Percentiles rank a stretch among this genome's conserved stretches.
Conservation (phyloP, 345 rosid genomes). For the Rhizophora apiculata region DNA sequence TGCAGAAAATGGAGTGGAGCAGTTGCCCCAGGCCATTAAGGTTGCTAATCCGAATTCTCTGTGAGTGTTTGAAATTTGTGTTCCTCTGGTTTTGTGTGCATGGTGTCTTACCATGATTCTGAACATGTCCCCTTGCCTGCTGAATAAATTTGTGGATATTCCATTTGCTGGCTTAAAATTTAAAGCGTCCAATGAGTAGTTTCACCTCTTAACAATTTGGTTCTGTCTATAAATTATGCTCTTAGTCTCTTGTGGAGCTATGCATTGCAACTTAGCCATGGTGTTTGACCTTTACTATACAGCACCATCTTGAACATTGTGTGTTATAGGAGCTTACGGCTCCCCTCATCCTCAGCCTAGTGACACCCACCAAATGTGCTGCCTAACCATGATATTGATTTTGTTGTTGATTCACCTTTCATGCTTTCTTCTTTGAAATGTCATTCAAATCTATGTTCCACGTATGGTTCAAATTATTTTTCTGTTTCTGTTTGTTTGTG, state of each 20-base stretch:
- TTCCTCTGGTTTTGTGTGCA: neutral
- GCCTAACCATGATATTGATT: neutral
- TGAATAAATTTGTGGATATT: neutral
- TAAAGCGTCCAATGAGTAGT: too few relatives aligned
- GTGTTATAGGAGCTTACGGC: neutral
- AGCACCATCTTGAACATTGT: neutral
- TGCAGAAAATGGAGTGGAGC: slow-evolving; percentile 44
- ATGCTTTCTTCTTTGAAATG: neutral
- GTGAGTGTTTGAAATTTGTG: slow-evolving; percentile 14
- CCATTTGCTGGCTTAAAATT: too few relatives aligned
- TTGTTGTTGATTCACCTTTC: neutral
- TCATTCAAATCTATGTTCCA: slow-evolving; percentile 2
- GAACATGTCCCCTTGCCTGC: neutral
- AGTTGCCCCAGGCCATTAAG: slow-evolving; percentile 87
- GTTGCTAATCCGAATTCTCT: slow-evolving; percentile 34
- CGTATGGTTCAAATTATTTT: neutral
- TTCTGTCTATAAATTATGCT: neutral
- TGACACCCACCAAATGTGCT: neutral
- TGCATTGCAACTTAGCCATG: neutral
- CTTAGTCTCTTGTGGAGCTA: neutral
- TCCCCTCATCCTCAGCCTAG: neutral
- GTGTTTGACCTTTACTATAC: too few relatives aligned
- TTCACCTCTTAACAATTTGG: neutral
- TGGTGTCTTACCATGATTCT: slow-evolving; percentile 1
- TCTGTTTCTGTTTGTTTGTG: slow-evolving; percentile 13